A percentile compares a stretch with the other conserved stretches of the same genome.
Evolutionary conservation across 164 flowering plant genomes (phyloP).

Genomic region (Liquidambar formosana): DNA sequence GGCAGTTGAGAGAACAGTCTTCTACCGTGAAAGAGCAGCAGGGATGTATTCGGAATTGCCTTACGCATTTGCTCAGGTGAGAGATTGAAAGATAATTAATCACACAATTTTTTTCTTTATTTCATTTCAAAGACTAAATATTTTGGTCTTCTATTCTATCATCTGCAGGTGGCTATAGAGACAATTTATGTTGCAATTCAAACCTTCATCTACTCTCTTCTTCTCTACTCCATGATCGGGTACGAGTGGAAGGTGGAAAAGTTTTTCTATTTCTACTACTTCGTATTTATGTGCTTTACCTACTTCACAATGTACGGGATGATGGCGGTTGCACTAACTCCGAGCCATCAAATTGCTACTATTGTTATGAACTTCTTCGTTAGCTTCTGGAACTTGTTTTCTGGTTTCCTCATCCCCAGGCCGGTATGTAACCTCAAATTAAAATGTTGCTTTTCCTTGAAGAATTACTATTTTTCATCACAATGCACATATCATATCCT

Average conservation of each 20-base stretch:
- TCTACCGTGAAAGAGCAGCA: too few relatives aligned
- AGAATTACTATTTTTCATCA: too few relatives aligned
- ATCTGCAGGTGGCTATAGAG: constrained; percentile 57
- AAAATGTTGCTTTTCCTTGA: too few relatives aligned
- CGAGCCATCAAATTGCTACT: constrained; percentile 49
- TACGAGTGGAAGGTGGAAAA: constrained; percentile 45
- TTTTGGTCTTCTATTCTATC: background rate
- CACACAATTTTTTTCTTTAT: background rate
- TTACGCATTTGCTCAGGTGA: too few relatives aligned
- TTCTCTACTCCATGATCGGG: too few relatives aligned
- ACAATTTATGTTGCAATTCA: too few relatives aligned
- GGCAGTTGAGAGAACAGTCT: too few relatives aligned
- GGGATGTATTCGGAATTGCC: too few relatives aligned
- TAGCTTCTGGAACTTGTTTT: constrained; percentile 59
- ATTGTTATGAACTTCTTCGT: constrained; percentile 55
- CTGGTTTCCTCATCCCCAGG: too few relatives aligned
- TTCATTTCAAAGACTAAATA: background rate
- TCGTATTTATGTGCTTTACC: constrained; percentile 57
- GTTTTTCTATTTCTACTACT: constrained; percentile 52
- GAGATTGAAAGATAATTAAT: background rate
- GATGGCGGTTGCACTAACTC: constrained; percentile 62
- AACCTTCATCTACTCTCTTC: too few relatives aligned
- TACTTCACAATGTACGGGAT: too few relatives aligned
- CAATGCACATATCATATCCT: too few relatives aligned
- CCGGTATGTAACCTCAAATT: constrained; percentile 26